Base-by-base conservation (phyloP, 2,329 filamentous ascomycete species). In the Meredithiella fracta region DNA sequence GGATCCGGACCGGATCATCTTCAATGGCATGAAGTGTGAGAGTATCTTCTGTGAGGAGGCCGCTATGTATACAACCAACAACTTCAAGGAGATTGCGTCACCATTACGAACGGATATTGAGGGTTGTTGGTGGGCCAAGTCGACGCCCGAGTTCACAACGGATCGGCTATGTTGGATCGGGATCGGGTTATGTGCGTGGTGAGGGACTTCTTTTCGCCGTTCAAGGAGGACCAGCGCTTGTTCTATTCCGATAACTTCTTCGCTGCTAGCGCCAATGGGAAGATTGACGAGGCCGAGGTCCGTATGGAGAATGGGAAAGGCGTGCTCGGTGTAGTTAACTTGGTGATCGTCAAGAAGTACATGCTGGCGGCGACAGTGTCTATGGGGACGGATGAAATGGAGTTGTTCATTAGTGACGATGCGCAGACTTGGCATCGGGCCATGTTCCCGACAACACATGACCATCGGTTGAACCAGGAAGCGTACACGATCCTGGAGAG, bases 401-500 rank as follows among this genome's bases (percentile, higher is more conserved):
- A 88, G 3, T 77, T 98, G 55, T 98, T 86, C 67, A 83, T 97
- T 56, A 89, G 87, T 8, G 80, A 86, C 62, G 88, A 98, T 66
- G 83, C 86, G 11, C 73, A 80, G 53, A 82, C 77, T 56, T 98
- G 92, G 92, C 89, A 97, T 67, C 82, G 89, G 54, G 91, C 91
- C 58, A 80, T 94, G 65, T 97, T 98, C 67, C 84, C 82, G 6
- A 80, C 81, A 47, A 83, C 86, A 60, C 89, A 95, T 67, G 86
- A 75, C 44, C 71, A 73, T 58, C 67, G 65, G 51, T 69, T 90
- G 63, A 77, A 88, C 60, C 85, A 95, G 66, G 80, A 91, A 65
- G 87, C 86, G 2, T 98, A 96, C 68, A 98, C 92, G 0, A 78
- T 98, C 51, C 76, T 98, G 42, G 91, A 97, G 69, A 92, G 90